These are phyloP conservation scores for Coccomyxa sp. DNA, from an alignment of 139 green algal species.

Conservation along the genomic window DNA sequence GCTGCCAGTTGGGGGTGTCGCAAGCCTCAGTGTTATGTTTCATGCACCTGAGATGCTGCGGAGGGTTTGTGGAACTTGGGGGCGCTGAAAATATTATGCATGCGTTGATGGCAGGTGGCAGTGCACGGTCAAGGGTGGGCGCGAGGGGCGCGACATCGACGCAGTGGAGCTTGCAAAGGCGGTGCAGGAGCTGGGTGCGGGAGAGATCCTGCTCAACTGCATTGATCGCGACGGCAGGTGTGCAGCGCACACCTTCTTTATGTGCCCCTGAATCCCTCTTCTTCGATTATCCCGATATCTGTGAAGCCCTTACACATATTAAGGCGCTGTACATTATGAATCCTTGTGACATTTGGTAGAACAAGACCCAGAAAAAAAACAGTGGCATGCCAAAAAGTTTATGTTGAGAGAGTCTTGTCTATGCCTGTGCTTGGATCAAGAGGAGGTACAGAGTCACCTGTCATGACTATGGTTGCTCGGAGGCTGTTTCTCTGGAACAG, in stretches of 20 bases:
- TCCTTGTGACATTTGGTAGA: too few relatives aligned
- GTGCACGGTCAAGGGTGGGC: constrained; percentile 63
- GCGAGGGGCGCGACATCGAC: constrained; percentile 86
- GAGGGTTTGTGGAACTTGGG: background rate
- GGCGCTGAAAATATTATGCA: background rate
- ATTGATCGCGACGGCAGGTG: constrained; percentile 91
- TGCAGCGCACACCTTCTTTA: background rate
- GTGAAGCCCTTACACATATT: too few relatives aligned
- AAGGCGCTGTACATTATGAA: too few relatives aligned
- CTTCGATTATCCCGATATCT: too few relatives aligned
- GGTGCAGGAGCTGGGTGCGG: constrained; percentile 89
- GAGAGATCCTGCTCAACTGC: constrained; percentile 99
- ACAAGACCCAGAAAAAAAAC: too few relatives aligned
- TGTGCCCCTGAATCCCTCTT: background rate
- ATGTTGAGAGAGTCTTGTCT: too few relatives aligned
- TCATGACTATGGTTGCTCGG: too few relatives aligned
- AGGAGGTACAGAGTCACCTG: too few relatives aligned
- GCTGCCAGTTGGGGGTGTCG: background rate
- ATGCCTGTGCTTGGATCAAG: too few relatives aligned
- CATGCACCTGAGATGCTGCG: background rate
- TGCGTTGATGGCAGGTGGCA: constrained; percentile 1
- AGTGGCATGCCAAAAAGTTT: too few relatives aligned
- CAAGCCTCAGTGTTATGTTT: background rate
- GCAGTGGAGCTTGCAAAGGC: constrained; percentile 86
- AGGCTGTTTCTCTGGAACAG: too few relatives aligned